These are phyloP conservation scores for Arabidopsis arenosa DNA, from an alignment of 345 rosid genomes.

Conservation along the genomic window DNA sequence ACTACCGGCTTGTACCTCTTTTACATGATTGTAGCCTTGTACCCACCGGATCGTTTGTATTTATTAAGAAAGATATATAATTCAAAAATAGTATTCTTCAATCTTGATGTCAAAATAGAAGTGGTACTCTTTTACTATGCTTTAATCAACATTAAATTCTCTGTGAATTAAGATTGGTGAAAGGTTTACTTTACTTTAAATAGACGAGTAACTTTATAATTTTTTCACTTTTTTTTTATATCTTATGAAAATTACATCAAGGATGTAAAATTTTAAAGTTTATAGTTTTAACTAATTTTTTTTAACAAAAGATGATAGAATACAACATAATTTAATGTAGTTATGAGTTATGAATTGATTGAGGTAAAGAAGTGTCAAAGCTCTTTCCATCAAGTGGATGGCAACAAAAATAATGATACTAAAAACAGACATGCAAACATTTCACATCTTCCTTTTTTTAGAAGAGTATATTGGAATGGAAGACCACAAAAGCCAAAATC, in stretches of 20 bases:
- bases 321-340: not conserved
- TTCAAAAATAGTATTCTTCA: not conserved
- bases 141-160: constrained; percentile 11
- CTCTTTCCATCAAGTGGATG: constrained; percentile 18
- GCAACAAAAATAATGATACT: not conserved
- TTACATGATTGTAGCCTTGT: constrained; percentile 9
- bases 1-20: constrained; percentile 35
- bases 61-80: not conserved
- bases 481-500: not conserved
- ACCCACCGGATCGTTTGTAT: constrained; percentile 3
- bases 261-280: not conserved
- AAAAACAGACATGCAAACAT: constrained; percentile 16
- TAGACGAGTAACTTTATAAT: not conserved
- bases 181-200: constrained; percentile 25
- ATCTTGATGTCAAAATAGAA: not conserved
- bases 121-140: not conserved
- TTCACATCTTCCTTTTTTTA: not conserved
- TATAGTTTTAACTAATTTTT: not conserved
- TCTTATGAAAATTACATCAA: not conserved
- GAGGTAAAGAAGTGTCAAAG: constrained; percentile 10
- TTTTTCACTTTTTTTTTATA: not conserved
- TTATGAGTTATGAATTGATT: not conserved
- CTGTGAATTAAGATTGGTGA: not conserved
- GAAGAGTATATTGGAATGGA: not conserved
- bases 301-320: not conserved